Base-by-base conservation (phyloP, 75 land plant species). In the Cunninghamia lanceolata region DNA sequence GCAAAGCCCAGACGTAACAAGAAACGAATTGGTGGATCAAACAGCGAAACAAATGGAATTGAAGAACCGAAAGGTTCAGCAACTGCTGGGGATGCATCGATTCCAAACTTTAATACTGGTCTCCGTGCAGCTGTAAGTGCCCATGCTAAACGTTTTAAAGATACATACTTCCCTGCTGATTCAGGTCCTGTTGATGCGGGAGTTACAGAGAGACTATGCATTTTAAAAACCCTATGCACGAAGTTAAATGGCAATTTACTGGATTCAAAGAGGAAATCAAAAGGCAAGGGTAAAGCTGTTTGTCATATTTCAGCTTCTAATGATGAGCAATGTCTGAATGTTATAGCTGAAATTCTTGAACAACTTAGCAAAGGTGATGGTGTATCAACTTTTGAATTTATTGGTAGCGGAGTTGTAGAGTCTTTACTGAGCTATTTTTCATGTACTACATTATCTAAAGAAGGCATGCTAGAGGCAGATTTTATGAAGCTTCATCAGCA, bases 321-420 rank as follows among this genome's bases (percentile, higher is more conserved):
- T 56, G 99, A 98, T 68, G 99, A 93, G 83, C 88, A 94, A 50
- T 83, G 92, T 50, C 35, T 87, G 84, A 86, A 85, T 52, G 91
- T 95, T 79, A 84, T 98, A 70, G 50, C 89, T 38, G 96, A 96
- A 83, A 86, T 96, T 87, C 86, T 98, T 81, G 83, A 84, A 21
- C 97, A 96, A 86, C 92, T 98, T 40, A 90, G 94, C 71, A 93
- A 91, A 79, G 97, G 93, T 35, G 98, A 98, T 87, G 95, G 98
- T 68, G 98, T 98, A 1, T 98, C 99, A 30, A 96, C 98, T 19
- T 98, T 98, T 93, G 99, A 98, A 89, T 96, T 98, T 70, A 94
- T 96, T 77, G 95, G 96, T 32, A 96, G 99, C 90, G 97, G 99
- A 32, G 92, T 95, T 68, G 97, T 98, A 45, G 88, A 85, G 43